Conservation (phyloP, 2,329 filamentous ascomycete species). For the Apiospora pterosperma region DNA sequence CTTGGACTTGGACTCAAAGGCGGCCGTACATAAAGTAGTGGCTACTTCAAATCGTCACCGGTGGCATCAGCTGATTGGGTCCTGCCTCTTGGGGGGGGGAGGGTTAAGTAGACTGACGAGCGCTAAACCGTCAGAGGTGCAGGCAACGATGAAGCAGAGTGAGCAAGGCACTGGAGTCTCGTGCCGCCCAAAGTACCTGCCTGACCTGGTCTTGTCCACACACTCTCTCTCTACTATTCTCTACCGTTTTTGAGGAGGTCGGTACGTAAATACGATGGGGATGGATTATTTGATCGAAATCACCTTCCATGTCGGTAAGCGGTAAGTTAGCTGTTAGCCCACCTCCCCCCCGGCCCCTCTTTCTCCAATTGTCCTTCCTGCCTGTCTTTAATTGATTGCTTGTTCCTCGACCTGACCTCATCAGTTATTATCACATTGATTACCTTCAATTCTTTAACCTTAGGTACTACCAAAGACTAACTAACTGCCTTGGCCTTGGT, state of each 20-base stretch:
- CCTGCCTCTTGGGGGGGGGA: conserved; percentile 2
- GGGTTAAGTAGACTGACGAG: conserved; percentile 11
- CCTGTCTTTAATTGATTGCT: conserved; percentile 3
- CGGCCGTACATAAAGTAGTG: conserved; percentile 1
- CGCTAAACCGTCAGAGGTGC: conserved; percentile 16
- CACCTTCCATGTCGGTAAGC: neutral
- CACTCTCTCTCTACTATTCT: neutral
- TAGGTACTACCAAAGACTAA: neutral
- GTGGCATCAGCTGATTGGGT: conserved; percentile 22
- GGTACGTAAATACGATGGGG: neutral
- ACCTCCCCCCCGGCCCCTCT: conserved; percentile 1
- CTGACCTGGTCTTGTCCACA: neutral
- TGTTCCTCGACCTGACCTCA: neutral
- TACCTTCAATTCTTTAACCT: neutral
- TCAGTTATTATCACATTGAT: neutral
- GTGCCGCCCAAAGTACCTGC: neutral
- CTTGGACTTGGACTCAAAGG: neutral
- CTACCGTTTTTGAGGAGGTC: no score
- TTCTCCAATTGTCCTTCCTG: conserved; percentile 3
- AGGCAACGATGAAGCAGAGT: neutral
- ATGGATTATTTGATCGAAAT: neutral
- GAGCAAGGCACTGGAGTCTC: neutral
- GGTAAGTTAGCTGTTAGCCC: neutral
- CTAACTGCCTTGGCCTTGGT: neutral
- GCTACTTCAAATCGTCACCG: conserved; percentile 5